Conservation (phyloP, 164 flowering plant genomes). For the Aristolochia contorta region DNA sequence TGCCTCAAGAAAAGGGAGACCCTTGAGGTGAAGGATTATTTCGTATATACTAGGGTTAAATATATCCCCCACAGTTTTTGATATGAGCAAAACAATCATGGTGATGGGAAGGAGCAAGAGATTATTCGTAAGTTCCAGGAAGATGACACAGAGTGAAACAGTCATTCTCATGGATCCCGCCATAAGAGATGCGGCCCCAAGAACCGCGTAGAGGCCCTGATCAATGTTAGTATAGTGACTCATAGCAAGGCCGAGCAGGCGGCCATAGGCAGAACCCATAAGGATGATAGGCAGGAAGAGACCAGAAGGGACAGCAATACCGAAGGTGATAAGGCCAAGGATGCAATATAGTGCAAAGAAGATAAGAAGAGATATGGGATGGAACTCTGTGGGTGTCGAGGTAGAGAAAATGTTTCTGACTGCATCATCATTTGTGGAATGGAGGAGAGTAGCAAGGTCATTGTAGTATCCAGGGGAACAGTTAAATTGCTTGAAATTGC, state of each 20-base stretch:
- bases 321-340: slow-evolving; percentile 75
- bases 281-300: slow-evolving; percentile 93
- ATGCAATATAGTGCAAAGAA: slow-evolving; percentile 61
- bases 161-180: slow-evolving; percentile 99
- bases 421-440: slow-evolving; percentile 79
- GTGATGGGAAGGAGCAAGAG: slow-evolving; percentile 77
- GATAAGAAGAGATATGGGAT: slow-evolving; percentile 42
- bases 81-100: slow-evolving; percentile 81
- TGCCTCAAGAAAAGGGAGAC: slow-evolving; percentile 77
- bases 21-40: slow-evolving; percentile 70
- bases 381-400: slow-evolving; percentile 52
- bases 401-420: slow-evolving; percentile 84
- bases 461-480: slow-evolving; percentile 85
- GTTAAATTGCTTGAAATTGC: slow-evolving; percentile 89
- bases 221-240: slow-evolving; percentile 61
- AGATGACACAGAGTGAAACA: slow-evolving; percentile 87
- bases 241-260: slow-evolving; percentile 64
- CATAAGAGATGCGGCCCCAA: slow-evolving; percentile 94
- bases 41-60: slow-evolving; percentile 88
- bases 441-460: slow-evolving; percentile 82
- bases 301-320: slow-evolving; percentile 91
- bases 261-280: slow-evolving; percentile 89
- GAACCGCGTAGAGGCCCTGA: slow-evolving; percentile 80
- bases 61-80: slow-evolving; percentile 83
- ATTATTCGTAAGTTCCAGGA: slow-evolving; percentile 92